phyloP scores from a whole-genome alignment of 2,329 filamentous ascomycete species.

The Mollisiaceae sp. region DNA sequence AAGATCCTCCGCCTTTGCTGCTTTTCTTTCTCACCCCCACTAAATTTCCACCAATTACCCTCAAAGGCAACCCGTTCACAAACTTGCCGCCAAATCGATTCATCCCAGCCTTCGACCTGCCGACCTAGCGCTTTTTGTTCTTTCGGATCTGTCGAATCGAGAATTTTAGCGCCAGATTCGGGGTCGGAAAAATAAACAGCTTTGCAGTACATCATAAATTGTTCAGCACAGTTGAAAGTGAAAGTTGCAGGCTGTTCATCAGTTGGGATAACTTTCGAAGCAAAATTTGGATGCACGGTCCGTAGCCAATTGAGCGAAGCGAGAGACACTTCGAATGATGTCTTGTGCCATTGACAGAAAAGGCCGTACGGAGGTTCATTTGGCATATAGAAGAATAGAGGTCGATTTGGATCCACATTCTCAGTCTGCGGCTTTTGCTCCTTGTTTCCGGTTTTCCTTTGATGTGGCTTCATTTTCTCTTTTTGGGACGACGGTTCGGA shows the following conservation, averaged over 20 bases:
- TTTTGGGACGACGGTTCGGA: not conserved
- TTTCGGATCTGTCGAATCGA: constrained; percentile 38
- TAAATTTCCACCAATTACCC: constrained; percentile 45
- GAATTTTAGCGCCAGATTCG: constrained; percentile 33
- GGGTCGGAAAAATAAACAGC: constrained; percentile 45
- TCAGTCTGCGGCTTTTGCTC: not conserved
- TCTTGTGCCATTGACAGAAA: constrained; percentile 46
- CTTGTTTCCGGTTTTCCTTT: constrained; percentile 5
- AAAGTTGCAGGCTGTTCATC: constrained; percentile 33
- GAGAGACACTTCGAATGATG: constrained; percentile 40
- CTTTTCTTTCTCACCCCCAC: constrained; percentile 31
- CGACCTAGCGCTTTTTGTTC: constrained; percentile 43
- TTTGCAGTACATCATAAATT: constrained; percentile 52
- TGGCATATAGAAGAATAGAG: constrained; percentile 44
- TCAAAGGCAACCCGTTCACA: constrained; percentile 38
- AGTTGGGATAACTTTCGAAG: not conserved
- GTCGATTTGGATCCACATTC: constrained; percentile 10
- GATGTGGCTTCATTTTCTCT: constrained; percentile 10
- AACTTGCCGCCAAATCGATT: constrained; percentile 36
- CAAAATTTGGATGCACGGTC: constrained; percentile 31
- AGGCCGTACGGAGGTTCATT: constrained; percentile 39
- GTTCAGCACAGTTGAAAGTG: constrained; percentile 46
- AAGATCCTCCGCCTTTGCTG: constrained; percentile 37
- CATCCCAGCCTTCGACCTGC: constrained; percentile 38
- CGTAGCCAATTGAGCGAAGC: constrained; percentile 38